These are phyloP conservation scores for Aspergillus glaucus DNA, from an alignment of 2,329 filamentous ascomycete species.

Conservation along the genomic window DNA sequence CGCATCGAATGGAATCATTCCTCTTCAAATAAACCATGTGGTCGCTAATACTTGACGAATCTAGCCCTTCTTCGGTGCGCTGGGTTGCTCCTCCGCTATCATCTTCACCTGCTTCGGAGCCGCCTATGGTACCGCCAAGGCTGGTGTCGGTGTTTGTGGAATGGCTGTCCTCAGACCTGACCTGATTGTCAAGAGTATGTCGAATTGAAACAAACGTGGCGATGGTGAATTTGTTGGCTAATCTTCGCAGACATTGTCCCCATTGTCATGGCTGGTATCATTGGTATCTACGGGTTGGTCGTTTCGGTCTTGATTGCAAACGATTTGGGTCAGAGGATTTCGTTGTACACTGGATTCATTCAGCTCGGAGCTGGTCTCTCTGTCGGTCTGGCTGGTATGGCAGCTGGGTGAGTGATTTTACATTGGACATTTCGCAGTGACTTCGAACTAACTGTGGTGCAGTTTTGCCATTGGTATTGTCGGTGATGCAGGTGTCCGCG, in stretches of 20 bases:
- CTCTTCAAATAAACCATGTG: conserved; percentile 12
- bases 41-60: conserved; percentile 20
- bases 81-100: conserved; percentile 92
- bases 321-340: conserved; percentile 63
- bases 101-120: conserved; percentile 96
- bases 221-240: conserved; percentile 11
- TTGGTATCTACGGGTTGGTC: conserved; percentile 95
- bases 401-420: conserved; percentile 52
- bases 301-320: conserved; percentile 83
- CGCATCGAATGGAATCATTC: background rate
- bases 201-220: background rate
- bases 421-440: background rate
- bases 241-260: conserved; percentile 77
- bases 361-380: conserved; percentile 77
- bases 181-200: conserved; percentile 97
- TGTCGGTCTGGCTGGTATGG: conserved; percentile 75
- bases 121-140: conserved; percentile 98
- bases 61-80: conserved; percentile 89
- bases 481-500: conserved; percentile 50
- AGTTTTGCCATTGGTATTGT: conserved; percentile 82
- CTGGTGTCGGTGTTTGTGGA: conserved; percentile 94
- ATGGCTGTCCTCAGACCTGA: conserved; percentile 98
- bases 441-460: conserved; percentile 8
- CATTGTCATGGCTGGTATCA: conserved; percentile 99
- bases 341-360: conserved; percentile 77